phyloP scores from a whole-genome alignment of 169 alveolate genomes.

The Eimeria falciformis region DNA sequence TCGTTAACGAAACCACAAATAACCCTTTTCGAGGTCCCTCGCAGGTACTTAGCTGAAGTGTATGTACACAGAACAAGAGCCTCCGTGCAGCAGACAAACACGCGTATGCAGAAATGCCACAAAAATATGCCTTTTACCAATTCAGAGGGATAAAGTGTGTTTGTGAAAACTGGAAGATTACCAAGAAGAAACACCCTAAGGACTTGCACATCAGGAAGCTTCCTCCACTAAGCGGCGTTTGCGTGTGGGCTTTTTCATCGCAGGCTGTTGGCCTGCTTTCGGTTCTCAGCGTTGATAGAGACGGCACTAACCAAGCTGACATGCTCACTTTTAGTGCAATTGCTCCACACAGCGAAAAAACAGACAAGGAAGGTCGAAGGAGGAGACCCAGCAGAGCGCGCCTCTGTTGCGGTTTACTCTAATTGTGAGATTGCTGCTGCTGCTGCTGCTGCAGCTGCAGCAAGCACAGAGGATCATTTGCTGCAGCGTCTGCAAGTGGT shows the following conservation, averaged over 20 bases:
- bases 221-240: no score
- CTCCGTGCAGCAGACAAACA: no score
- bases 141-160: no score
- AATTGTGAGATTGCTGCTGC: neutral
- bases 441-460: slow-evolving; percentile 3
- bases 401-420: neutral
- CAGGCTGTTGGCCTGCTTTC: neutral
- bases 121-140: no score
- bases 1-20: neutral
- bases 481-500: neutral
- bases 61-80: no score
- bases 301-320: neutral
- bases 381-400: neutral
- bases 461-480: neutral
- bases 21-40: neutral
- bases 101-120: no score
- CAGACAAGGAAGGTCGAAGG: neutral
- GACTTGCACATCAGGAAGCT: no score
- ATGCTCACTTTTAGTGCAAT: neutral
- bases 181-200: no score
- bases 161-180: no score
- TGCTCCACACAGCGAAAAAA: neutral
- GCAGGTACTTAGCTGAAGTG: neutral
- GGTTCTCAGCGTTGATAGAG: neutral
- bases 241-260: neutral